A percentile compares a stretch with the other conserved stretches of the same genome.
Evolutionary conservation across 2,329 filamentous ascomycete species (phyloP).

Genomic region (Gnomoniopsis smithogilvyi): DNA sequence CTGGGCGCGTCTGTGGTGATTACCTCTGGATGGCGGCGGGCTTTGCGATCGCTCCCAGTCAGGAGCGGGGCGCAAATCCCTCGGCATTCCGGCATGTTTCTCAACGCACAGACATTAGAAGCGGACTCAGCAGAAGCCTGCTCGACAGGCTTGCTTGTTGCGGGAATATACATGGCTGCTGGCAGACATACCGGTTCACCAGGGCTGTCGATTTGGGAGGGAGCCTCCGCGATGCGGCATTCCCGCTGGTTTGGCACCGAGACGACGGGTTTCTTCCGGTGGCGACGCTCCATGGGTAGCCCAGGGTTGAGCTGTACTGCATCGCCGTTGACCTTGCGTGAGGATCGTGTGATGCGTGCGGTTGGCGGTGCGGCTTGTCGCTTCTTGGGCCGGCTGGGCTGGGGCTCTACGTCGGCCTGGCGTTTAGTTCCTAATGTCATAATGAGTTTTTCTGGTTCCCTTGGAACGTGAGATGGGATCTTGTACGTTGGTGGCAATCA

Average conservation of each 20-base stretch:
- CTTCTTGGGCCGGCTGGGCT: neutral
- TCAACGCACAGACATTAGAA: neutral
- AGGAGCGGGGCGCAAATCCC: neutral
- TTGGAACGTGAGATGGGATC: neutral
- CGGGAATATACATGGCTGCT: neutral
- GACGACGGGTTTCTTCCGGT: neutral
- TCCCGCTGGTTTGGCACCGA: neutral
- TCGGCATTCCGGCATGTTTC: neutral
- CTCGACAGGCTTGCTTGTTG: neutral
- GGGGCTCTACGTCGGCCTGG: neutral
- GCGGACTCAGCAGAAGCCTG: neutral
- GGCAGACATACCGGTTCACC: neutral
- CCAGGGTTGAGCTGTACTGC: constrained; percentile 4
- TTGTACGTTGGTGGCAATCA: too few species aligned
- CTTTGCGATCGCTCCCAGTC: neutral
- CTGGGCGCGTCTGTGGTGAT: neutral
- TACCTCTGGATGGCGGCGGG: neutral
- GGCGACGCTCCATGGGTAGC: neutral
- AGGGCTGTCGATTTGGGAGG: neutral
- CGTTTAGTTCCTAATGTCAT: constrained; percentile 1
- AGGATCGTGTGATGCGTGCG: constrained; percentile 5
- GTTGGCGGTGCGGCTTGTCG: neutral
- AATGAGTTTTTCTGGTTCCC: neutral
- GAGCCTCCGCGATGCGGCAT: neutral
- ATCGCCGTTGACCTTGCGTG: neutral